phyloP scores from a whole-genome alignment of 1,284 basidiomycete genomes.

The Ustilago esculenta region DNA sequence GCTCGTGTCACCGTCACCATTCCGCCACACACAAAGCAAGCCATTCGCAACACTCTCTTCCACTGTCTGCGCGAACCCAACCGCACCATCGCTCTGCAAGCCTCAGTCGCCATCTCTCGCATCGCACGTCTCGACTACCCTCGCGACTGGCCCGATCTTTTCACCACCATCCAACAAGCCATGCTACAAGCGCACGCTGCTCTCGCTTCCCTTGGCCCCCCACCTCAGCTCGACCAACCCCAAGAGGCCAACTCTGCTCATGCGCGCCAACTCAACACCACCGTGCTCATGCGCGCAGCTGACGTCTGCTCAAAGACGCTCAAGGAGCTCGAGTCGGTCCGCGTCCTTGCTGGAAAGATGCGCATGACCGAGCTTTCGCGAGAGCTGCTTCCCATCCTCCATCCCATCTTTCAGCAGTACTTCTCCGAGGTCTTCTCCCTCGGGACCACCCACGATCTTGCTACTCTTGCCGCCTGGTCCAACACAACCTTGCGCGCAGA shows the following conservation, averaged over 20 bases:
- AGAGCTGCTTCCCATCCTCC: slow-evolving; percentile 56
- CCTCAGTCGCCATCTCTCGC: slow-evolving; percentile 57
- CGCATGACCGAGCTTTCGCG: slow-evolving; percentile 64
- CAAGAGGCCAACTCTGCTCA: slow-evolving; percentile 17
- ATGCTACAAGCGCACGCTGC: slow-evolving; percentile 53
- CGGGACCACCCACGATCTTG: slow-evolving; percentile 21
- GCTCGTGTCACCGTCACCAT: slow-evolving; percentile 56
- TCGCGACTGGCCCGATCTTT: slow-evolving; percentile 59
- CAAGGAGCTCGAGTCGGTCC: slow-evolving; percentile 62
- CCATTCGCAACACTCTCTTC: slow-evolving; percentile 52
- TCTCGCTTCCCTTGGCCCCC: slow-evolving; percentile 26
- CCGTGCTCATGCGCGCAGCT: slow-evolving; percentile 55
- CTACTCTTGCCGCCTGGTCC: slow-evolving; percentile 50
- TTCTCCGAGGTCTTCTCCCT: slow-evolving; percentile 56
- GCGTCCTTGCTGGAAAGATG: slow-evolving; percentile 62
- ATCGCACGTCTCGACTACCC: slow-evolving; percentile 64
- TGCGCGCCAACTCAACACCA: slow-evolving; percentile 35
- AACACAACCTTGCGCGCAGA: slow-evolving; percentile 41
- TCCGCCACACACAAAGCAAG: slow-evolving; percentile 50
- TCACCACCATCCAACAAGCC: slow-evolving; percentile 51
- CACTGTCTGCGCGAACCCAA: slow-evolving; percentile 59
- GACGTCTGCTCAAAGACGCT: slow-evolving; percentile 58
- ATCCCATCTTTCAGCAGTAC: slow-evolving; percentile 58
- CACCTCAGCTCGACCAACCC: slow-evolving; percentile 31
- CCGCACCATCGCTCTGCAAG: slow-evolving; percentile 58